Conservation (phyloP, 495 filamentous ascomycete species). For the Cercophora sp. region DNA sequence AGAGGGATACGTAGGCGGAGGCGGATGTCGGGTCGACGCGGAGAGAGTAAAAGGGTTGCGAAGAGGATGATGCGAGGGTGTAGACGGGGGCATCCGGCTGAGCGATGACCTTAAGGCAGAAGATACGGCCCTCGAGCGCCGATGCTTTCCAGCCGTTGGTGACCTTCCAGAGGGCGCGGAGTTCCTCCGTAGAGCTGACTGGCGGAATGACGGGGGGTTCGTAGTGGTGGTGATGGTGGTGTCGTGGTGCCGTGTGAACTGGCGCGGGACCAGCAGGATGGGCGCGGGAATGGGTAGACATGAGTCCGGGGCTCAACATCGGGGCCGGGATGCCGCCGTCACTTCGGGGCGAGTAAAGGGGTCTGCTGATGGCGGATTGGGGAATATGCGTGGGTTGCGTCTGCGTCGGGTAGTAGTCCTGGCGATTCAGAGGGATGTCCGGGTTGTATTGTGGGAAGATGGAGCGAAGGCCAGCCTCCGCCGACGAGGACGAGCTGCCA, state of each 20-base stretch:
- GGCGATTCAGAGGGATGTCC: constrained; percentile 60
- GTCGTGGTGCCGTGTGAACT: no score
- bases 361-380: constrained; percentile 50
- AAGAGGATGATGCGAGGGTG: constrained; percentile 44
- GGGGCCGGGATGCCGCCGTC: constrained; percentile 25
- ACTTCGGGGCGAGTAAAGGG: constrained; percentile 49
- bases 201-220: constrained; percentile 44
- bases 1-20: constrained; percentile 49
- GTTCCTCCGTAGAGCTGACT: constrained; percentile 47
- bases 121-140: constrained; percentile 44
- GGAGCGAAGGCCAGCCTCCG: constrained; percentile 31
- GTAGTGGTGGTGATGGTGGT: constrained; percentile 23
- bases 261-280: constrained; percentile 26
- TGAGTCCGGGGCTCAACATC: constrained; percentile 22
- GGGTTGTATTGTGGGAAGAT: constrained; percentile 85
- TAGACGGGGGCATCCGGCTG: constrained; percentile 49
- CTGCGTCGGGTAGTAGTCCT: constrained; percentile 64
- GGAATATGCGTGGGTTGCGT: constrained; percentile 51
- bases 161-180: constrained; percentile 52
- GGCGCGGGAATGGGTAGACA: constrained; percentile 20
- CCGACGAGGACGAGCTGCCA: neutral
- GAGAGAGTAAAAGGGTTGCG: constrained; percentile 51
- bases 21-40: constrained; percentile 52
- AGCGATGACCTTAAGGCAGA: constrained; percentile 46
- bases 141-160: constrained; percentile 53